Evolutionary conservation across 192 early-diverging fungal species (phyloP), one percentile per base, ranked within the genome.

Genomic region (Coemansia sp.): DNA sequence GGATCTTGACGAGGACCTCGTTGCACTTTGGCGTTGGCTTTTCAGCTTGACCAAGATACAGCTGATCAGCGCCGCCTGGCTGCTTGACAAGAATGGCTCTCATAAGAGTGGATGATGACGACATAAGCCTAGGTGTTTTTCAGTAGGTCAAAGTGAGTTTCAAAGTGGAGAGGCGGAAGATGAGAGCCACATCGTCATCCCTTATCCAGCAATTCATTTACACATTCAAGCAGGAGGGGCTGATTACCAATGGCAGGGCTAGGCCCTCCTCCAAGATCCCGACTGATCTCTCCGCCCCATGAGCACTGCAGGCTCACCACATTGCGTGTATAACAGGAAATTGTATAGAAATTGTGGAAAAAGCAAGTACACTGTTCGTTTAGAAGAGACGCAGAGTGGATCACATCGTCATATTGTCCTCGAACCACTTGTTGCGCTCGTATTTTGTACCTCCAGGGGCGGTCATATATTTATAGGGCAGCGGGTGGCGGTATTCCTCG

Each of bases 391-490:
- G 18, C 42, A 16, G n/a, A 3, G 23, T 14, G 9, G 48, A 14
- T 51, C 61, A 72, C 65, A 59, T 63, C 7, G 68, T 67, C 74
- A 69, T 72, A 46, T 76, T 76, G 64, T 81, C 79, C 51, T 81
- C 79, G 69, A 75, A 81, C 79, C 79, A 81, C 64, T 60, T 61
- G 70, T 81, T 81, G 79, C 79, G 79, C 67, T 81, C 79, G 70
- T 81, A 81, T 35, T 81, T 81, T 69, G 79, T 69, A 59, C 79
- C 79, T 45, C 79, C 79, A 4, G 79, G 79, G 23, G 79, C 79
- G 0, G 79, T 81, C 62, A 71, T 75, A 37, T 76, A 87, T 65
- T 86, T 89, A 82, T 95, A 96, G 21, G 94, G 94, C 73, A 88
- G 82, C 42, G 92, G 92, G 73, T 96, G 93, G 67, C 73, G 71